Evolutionary conservation across 1,284 basidiomycete species (phyloP).

Genomic region (Malassezia psittaci): DNA sequence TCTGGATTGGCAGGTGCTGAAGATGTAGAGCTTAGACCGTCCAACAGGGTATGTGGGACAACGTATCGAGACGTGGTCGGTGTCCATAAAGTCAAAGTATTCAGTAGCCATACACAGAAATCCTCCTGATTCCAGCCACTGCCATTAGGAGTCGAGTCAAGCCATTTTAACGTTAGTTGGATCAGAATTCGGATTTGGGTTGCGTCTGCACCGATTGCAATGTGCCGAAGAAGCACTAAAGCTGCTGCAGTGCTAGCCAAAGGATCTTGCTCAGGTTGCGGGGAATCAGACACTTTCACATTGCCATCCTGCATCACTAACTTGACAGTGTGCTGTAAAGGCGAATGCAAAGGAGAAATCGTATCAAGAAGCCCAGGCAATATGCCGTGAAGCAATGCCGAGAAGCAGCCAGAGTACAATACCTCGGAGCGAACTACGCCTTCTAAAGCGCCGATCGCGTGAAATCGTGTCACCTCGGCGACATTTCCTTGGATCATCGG

Average conservation of each 20-base stretch:
- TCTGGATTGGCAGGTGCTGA: not conserved
- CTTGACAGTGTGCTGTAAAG: not conserved
- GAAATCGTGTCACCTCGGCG: not conserved
- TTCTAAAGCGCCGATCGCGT: conserved; percentile 2
- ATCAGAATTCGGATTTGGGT: conserved; percentile 61
- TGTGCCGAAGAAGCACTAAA: conserved; percentile 1
- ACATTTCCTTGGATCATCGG: not conserved
- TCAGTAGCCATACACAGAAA: conserved; percentile 72
- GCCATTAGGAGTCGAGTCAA: conserved; percentile 24
- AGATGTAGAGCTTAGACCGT: conserved; percentile 45
- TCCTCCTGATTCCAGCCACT: conserved; percentile 59
- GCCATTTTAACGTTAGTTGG: conserved; percentile 55
- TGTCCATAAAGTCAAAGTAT: conserved; percentile 68
- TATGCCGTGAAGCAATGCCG: not conserved
- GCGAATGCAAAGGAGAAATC: not conserved
- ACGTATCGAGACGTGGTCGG: conserved; percentile 85
- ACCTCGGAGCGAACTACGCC: conserved; percentile 4
- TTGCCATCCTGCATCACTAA: not conserved
- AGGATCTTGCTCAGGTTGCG: not conserved
- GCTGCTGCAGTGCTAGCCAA: conserved; percentile 1
- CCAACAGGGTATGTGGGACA: conserved; percentile 73
- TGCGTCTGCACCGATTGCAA: conserved; percentile 63
- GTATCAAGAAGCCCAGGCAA: conserved; percentile 5
- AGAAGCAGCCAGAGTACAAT: conserved; percentile 2
- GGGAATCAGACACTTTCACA: not conserved